A percentile compares a stretch with the other conserved stretches of the same genome.
Evolutionary conservation across 2,329 filamentous ascomycete genomes (phyloP).

Genomic region (Claviceps monticola): DNA sequence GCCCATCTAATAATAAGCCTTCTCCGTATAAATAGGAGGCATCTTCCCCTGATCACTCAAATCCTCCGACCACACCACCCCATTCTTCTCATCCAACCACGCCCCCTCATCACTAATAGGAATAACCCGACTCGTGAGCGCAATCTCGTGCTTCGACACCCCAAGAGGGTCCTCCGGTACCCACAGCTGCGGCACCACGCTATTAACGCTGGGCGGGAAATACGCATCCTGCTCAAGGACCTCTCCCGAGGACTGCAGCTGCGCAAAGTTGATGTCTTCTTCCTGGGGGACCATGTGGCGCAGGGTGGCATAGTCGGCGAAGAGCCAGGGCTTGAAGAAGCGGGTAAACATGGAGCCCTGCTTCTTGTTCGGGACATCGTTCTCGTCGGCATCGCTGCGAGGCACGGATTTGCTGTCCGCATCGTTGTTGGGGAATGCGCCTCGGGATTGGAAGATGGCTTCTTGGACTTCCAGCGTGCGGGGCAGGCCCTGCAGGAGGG

Average conservation of each 20-base stretch:
- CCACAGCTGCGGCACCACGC: constrained; percentile 54
- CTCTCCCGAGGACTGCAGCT: constrained; percentile 46
- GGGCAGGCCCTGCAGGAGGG: constrained; percentile 59
- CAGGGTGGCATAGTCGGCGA: constrained; percentile 56
- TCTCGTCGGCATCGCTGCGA: constrained; percentile 5
- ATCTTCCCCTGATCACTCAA: constrained; percentile 18
- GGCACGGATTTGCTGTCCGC: constrained; percentile 1
- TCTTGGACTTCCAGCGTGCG: constrained; percentile 39
- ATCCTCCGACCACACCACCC: constrained; percentile 26
- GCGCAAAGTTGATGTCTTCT: constrained; percentile 24
- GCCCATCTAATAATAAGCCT: constrained; percentile 27
- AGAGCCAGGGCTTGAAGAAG: constrained; percentile 65
- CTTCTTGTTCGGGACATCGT: constrained; percentile 23
- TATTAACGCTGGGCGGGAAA: constrained; percentile 53
- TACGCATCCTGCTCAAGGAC: constrained; percentile 53
- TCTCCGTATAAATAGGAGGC: constrained; percentile 31
- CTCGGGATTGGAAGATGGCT: constrained; percentile 21
- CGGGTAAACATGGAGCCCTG: constrained; percentile 40
- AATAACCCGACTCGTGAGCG: constrained; percentile 50
- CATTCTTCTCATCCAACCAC: constrained; percentile 50
- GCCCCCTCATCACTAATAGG: constrained; percentile 61
- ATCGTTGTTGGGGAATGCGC: constrained; percentile 12
- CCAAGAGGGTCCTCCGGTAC: constrained; percentile 58
- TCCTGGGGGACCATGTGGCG: constrained; percentile 55
- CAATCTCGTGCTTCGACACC: constrained; percentile 57